Percentiles rank a stretch among this genome's conserved stretches.
Evolutionary conservation across 176 grass and related monocot species (phyloP).

Genomic region (Eleusine indica): DNA sequence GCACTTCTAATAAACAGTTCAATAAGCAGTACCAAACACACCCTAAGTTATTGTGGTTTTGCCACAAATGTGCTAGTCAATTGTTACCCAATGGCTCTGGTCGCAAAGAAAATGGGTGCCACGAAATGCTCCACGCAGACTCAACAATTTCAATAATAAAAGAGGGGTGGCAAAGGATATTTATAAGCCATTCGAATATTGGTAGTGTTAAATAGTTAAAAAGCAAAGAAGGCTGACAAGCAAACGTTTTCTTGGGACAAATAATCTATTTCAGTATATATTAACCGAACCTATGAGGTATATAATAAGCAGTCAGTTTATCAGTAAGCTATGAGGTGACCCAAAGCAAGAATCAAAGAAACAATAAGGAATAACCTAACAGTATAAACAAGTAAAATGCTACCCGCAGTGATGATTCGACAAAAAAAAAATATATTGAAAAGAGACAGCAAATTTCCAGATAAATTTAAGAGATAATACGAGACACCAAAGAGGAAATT

Average conservation of each 20-base stretch:
- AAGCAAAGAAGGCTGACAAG: background rate
- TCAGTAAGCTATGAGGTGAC: background rate
- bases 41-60: background rate
- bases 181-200: constrained; percentile 6
- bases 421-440: background rate
- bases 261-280: background rate
- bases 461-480: constrained; percentile 17
- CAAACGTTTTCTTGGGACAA: background rate
- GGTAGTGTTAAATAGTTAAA: background rate
- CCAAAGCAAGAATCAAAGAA: background rate
- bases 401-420: background rate
- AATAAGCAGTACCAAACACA: too few relatives aligned
- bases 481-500: background rate
- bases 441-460: background rate
- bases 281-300: background rate
- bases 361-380: background rate
- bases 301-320: background rate
- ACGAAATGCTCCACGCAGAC: background rate
- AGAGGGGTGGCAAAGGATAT: background rate
- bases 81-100: background rate
- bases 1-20: too few relatives aligned
- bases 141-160: background rate
- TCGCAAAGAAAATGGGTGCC: background rate
- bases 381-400: constrained; percentile 1
- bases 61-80: background rate